Conservation (phyloP, 345 rosid species). For the Brassica napus region DNA sequence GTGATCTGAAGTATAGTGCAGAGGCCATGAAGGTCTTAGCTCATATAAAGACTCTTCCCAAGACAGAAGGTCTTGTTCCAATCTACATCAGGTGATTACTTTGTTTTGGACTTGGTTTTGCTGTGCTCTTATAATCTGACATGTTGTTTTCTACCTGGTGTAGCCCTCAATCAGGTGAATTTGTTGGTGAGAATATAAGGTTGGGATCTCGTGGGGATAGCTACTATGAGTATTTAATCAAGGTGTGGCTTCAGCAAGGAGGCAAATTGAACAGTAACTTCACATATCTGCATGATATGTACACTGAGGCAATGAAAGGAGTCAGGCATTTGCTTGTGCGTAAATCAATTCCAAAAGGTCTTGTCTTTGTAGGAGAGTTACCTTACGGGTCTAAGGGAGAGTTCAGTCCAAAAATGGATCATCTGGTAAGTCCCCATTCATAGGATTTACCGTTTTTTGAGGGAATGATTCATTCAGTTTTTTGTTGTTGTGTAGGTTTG, state of each 20-base stretch:
- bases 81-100: constrained; percentile 76
- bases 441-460: background rate
- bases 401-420: constrained; percentile 99
- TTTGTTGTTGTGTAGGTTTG: constrained; percentile 59
- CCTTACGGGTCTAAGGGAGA: constrained; percentile 76
- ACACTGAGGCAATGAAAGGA: constrained; percentile 93
- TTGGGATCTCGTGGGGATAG: constrained; percentile 99
- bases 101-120: too few relatives aligned
- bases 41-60: constrained; percentile 81
- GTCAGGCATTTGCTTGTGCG: constrained; percentile 81
- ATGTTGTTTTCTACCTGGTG: constrained; percentile 24
- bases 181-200: constrained; percentile 86
- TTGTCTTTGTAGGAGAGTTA: constrained; percentile 93
- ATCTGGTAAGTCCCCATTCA: constrained; percentile 63
- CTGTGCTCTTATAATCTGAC: constrained; percentile 18
- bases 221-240: constrained; percentile 91
- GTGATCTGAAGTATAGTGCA: constrained; percentile 79
- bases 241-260: constrained; percentile 96
- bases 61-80: constrained; percentile 91
- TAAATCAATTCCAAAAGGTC: constrained; percentile 78
- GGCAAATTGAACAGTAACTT: constrained; percentile 45
- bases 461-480: background rate
- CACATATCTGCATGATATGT: constrained; percentile 82
- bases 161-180: constrained; percentile 91
- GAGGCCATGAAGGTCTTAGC: constrained; percentile 94